phyloP scores from a whole-genome alignment of 2,329 filamentous ascomycete species.

The Huntiella omanensis region DNA sequence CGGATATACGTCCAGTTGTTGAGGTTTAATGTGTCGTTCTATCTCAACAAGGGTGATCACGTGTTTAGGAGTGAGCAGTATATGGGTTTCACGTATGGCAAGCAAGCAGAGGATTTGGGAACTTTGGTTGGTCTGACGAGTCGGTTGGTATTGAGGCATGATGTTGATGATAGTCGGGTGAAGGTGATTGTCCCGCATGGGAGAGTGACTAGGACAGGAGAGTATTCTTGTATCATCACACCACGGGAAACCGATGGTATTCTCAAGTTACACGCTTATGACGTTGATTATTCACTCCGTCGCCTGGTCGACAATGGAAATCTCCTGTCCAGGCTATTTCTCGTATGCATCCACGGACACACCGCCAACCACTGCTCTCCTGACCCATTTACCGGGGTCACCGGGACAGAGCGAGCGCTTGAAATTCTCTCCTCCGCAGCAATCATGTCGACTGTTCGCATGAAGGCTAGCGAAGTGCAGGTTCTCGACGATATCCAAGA shows the following conservation, averaged over 20 bases:
- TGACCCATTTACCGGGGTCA: constrained; percentile 27
- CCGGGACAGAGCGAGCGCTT: constrained; percentile 36
- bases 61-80: constrained; percentile 29
- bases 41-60: constrained; percentile 15
- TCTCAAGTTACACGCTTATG: constrained; percentile 22
- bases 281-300: constrained; percentile 29
- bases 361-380: constrained; percentile 31
- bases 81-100: constrained; percentile 16
- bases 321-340: constrained; percentile 30
- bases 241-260: too few species aligned
- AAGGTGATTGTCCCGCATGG: too few species aligned
- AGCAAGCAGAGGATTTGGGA: not conserved
- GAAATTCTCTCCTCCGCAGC: constrained; percentile 28
- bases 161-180: too few species aligned
- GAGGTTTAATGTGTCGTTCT: constrained; percentile 29
- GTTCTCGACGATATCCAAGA: constrained; percentile 21
- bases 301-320: constrained; percentile 30
- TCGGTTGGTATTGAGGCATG: too few species aligned
- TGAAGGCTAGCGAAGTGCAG: constrained; percentile 20
- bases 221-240: too few species aligned
- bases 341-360: constrained; percentile 33
- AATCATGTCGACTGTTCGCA: constrained; percentile 25
- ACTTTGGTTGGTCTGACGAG: not conserved
- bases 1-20: constrained; percentile 25
- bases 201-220: too few species aligned